Evolutionary conservation across 768 basidiomycete species (phyloP).

Genomic region (Sporobolomyces roseus): DNA sequence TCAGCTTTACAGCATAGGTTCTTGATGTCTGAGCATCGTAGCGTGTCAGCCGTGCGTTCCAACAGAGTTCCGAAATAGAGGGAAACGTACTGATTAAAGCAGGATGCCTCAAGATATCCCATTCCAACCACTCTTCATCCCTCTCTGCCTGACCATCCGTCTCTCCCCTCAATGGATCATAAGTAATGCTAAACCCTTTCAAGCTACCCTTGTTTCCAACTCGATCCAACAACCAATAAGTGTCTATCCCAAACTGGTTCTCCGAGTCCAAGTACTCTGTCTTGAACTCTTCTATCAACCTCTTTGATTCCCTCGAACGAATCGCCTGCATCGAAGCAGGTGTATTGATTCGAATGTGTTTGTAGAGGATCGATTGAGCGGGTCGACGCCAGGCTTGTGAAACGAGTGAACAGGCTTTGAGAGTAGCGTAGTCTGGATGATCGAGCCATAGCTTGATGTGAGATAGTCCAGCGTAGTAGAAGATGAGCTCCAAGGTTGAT

Average conservation of each 20-base stretch:
- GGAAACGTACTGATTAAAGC: slow-evolving; percentile 16
- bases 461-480: slow-evolving; percentile 6
- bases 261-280: slow-evolving; percentile 22
- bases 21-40: slow-evolving; percentile 17
- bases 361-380: slow-evolving; percentile 13
- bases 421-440: slow-evolving; percentile 21
- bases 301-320: slow-evolving; percentile 18
- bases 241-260: slow-evolving; percentile 20
- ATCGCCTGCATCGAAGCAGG: slow-evolving; percentile 17
- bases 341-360: slow-evolving; percentile 19
- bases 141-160: slow-evolving; percentile 27
- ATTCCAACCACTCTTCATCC: slow-evolving; percentile 32
- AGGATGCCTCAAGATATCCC: slow-evolving; percentile 34
- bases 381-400: slow-evolving; percentile 8
- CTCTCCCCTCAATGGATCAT: slow-evolving; percentile 18
- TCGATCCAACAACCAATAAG: slow-evolving; percentile 34
- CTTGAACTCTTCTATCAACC: slow-evolving; percentile 12
- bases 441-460: slow-evolving; percentile 7
- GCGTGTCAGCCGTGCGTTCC: too few relatives aligned
- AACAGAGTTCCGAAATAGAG: too few relatives aligned
- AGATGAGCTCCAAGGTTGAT: slow-evolving; percentile 20
- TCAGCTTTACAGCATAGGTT: slow-evolving; percentile 25
- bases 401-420: slow-evolving; percentile 19
- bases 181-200: slow-evolving; percentile 19
- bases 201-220: slow-evolving; percentile 7